Conservation (phyloP, 441 rosid genomes). For the Francoa sonchifolia region DNA sequence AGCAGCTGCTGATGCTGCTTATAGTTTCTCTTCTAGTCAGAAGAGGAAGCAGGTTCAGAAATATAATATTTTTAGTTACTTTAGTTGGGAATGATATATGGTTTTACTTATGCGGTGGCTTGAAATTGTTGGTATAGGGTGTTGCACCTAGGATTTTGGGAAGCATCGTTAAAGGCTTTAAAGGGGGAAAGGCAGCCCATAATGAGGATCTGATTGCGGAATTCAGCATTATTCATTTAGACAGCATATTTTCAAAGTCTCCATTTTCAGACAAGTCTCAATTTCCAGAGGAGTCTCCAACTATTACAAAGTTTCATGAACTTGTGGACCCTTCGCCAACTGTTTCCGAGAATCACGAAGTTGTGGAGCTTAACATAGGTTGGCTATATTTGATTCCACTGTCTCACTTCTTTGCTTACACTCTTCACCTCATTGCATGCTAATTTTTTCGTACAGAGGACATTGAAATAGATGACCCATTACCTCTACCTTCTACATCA, state of each 20-base stretch:
- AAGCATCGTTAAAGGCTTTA: slow-evolving; percentile 41
- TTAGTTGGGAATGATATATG: neutral
- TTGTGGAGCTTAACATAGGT: slow-evolving; percentile 51
- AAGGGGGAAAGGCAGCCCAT: slow-evolving; percentile 23
- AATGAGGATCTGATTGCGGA: slow-evolving; percentile 13
- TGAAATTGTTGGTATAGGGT: slow-evolving; percentile 24
- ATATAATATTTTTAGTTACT: neutral
- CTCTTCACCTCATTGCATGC: neutral
- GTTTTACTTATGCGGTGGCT: slow-evolving; percentile 6
- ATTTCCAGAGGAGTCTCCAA: slow-evolving; percentile 15
- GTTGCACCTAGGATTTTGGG: slow-evolving; percentile 32
- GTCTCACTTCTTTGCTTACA: slow-evolving; percentile 2
- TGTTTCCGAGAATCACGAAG: slow-evolving; percentile 21
- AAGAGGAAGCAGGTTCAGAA: slow-evolving; percentile 41
- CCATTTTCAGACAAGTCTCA: too few species aligned
- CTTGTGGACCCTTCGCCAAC: slow-evolving; percentile 15
- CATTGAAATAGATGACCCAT: slow-evolving; percentile 42
- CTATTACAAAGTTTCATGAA: slow-evolving; percentile 20
- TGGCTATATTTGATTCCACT: slow-evolving; percentile 6
- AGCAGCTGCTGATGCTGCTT: slow-evolving; percentile 56
- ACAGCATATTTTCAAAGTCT: slow-evolving; percentile 28
- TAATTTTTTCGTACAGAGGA: slow-evolving; percentile 32
- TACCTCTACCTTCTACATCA: slow-evolving; percentile 16
- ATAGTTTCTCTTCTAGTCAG: slow-evolving; percentile 34
- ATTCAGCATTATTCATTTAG: slow-evolving; percentile 27